Evolutionary conservation across 2,329 filamentous ascomycete species (phyloP), one percentile per base, ranked within the genome.

Genomic region (Colletotrichum nymphaeae): DNA sequence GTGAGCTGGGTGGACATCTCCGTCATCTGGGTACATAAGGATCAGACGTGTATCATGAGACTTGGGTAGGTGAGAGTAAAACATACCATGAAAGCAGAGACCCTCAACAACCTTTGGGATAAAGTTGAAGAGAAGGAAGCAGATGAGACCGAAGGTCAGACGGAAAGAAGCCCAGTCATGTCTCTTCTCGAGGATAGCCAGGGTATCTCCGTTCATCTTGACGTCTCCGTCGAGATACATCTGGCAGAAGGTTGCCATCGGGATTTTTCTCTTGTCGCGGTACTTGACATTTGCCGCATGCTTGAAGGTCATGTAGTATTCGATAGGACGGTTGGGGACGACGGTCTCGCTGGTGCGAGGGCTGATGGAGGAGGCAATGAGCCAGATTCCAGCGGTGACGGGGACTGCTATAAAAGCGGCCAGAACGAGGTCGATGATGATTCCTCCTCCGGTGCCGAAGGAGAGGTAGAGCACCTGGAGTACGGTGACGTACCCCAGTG

Each of bases 111-210:
- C 89, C 83, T 97, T 94, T 32, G 94, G 94, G 75, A 95, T 90
- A 86, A 96, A 93, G 80, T 91, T 90, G 74, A 93, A 91, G 77
- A 97, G 85, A 84, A 97, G 94, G 84, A 90, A 94, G 86, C 92
- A 93, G 88, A 93, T 94, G 77, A 96, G 85, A 79, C 90, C 88
- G 78, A 92, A 82, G 66, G 94, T 97, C 84, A 97, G 96, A 79
- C 90, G 89, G 88, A 96, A 97, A 86, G 89, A 94, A 77, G 93
- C 93, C 95, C 95, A 97, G 82, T 97, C 95, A 82, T 97, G 94
- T 80, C 95, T 88, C 85, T 95, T 94, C 83, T 97, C 95, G 82
- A 97, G 84, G 59, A 93, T 87, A 80, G 97, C 94, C 75, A 97
- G 87, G 78, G 88, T 89, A 82, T 97, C 94, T 69, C 94, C 94